Base-by-base conservation (phyloP, 2,329 filamentous ascomycete genomes). In the Pleurostoma richardsiae region DNA sequence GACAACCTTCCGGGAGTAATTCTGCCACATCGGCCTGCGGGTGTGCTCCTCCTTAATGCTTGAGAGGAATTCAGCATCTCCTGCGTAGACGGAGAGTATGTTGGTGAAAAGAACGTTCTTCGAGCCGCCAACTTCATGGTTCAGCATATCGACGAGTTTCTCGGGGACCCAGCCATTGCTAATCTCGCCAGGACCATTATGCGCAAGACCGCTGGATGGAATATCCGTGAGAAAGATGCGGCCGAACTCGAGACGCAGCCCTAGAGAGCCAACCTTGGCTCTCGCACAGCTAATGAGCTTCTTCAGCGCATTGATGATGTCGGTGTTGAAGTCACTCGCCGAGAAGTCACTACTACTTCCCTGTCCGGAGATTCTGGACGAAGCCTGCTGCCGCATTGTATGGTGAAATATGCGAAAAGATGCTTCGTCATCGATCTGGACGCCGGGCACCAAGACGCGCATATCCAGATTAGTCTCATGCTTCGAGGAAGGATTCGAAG, bases 241-340 rank as follows among this genome's bases (percentile, higher is more conserved):
- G 3, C 63, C 63, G 7, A 66, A 45, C 7, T 63, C 60, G 0
- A 54, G 59, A 27, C 54, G 49, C 33, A 64, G 40, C 38, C n/a
- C 48, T 55, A 29, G 59, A 56, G 6, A 44, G 40, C 6, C 49
- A 19, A 30, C 42, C 10, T 39, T 43, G 7, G 39, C 33, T 30
- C 29, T 36, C 10, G 46, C 40, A 4, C 36, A 47, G 2, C 29
- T 27, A 42, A 56, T 29, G 50, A 43, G 28, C 27, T 28, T 30
- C 40, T 27, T 49, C 4, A 56, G 39, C 5, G 41, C 30, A 36
- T 40, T 19, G 6, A 44, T 19, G 19, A 19, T 19, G 19, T 19
- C 19, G 19, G 19, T 19, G 19, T 19, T 19, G 19, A 19, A 19
- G 2, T 19, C 19, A 19, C 2, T 19, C 19, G 19, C 19, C 19